A percentile compares a stretch with the other conserved stretches of the same genome.
phyloP scores from a whole-genome alignment of 176 grass and related monocot species.

The Metroxylon sagu region DNA sequence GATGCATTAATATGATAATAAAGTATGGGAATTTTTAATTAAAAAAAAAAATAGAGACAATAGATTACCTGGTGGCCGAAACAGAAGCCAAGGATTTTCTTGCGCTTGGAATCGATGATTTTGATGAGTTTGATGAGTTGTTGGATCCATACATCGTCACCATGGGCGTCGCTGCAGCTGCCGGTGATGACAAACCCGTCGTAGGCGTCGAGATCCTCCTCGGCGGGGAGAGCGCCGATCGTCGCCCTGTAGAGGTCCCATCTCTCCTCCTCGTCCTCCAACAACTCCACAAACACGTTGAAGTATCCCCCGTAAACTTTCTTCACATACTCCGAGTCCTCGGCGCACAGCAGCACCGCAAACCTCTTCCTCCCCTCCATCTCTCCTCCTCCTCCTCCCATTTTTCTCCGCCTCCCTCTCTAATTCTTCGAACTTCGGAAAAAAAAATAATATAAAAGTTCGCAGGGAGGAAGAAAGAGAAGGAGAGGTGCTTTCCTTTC shows the following conservation, averaged over 20 bases:
- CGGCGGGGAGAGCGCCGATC: conserved; percentile 47
- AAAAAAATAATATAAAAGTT: not conserved
- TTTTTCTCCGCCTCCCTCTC: not conserved
- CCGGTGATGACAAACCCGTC: conserved; percentile 78
- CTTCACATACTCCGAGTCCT: conserved; percentile 80
- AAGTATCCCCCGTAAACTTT: conserved; percentile 76
- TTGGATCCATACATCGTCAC: conserved; percentile 56
- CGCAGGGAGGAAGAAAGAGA: not conserved
- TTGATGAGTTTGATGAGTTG: conserved; percentile 50
- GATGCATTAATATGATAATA: no score
- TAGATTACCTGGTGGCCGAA: conserved; percentile 81
- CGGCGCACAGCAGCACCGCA: conserved; percentile 75
- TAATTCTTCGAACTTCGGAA: not conserved
- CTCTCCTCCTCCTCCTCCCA: not conserved
- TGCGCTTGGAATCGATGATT: conserved; percentile 33
- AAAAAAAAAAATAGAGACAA: not conserved
- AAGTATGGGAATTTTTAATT: no score
- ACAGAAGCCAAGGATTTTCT: conserved; percentile 85
- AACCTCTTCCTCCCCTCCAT: conserved; percentile 14
- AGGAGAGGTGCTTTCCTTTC: not conserved
- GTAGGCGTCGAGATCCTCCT: conserved; percentile 26
- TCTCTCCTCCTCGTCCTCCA: conserved; percentile 60
- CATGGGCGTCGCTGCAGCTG: conserved; percentile 82
- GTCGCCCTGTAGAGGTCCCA: conserved; percentile 60
- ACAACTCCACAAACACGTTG: conserved; percentile 51